Conservation (phyloP, 257 asterid species). For the Scutellaria minor region DNA sequence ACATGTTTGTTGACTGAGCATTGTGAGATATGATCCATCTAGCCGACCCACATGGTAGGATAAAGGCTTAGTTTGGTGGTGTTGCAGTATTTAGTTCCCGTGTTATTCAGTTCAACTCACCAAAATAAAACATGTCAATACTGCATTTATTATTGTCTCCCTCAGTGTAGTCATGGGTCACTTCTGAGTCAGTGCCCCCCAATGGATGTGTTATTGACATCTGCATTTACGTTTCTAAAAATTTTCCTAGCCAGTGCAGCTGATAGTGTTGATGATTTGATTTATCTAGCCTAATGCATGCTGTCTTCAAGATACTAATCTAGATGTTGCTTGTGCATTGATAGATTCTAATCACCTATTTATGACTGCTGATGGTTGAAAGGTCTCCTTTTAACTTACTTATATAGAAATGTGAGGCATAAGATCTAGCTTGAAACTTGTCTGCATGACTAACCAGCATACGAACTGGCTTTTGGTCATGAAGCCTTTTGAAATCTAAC, state of each 20-base stretch:
- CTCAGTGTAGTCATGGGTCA: neutral
- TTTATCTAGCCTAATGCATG: constrained; percentile 16
- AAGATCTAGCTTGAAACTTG: neutral
- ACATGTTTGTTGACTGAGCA: too few relatives aligned
- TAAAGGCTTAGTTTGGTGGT: too few relatives aligned
- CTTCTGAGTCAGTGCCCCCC: neutral
- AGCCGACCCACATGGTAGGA: too few relatives aligned
- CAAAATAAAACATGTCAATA: neutral
- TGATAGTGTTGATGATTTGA: neutral
- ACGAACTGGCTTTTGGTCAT: constrained; percentile 8
- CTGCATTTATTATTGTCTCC: constrained; percentile 6
- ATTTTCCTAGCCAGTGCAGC: constrained; percentile 9
- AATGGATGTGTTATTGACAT: neutral
- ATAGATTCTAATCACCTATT: constrained; percentile 10
- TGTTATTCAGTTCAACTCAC: constrained; percentile 3
- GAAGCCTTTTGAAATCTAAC: constrained; percentile 3
- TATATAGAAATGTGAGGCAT: neutral
- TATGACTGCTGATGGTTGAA: constrained; percentile 18
- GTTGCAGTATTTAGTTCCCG: neutral
- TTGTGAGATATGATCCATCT: too few relatives aligned
- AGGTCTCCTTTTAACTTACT: constrained; percentile 8
- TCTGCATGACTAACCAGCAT: constrained; percentile 1
- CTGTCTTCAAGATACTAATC: constrained; percentile 9
- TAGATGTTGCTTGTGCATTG: neutral
- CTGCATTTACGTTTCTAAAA: constrained; percentile 16